phyloP scores from a whole-genome alignment of 2,329 filamentous ascomycete genomes.

The Ceratocystiopsis sp. region DNA sequence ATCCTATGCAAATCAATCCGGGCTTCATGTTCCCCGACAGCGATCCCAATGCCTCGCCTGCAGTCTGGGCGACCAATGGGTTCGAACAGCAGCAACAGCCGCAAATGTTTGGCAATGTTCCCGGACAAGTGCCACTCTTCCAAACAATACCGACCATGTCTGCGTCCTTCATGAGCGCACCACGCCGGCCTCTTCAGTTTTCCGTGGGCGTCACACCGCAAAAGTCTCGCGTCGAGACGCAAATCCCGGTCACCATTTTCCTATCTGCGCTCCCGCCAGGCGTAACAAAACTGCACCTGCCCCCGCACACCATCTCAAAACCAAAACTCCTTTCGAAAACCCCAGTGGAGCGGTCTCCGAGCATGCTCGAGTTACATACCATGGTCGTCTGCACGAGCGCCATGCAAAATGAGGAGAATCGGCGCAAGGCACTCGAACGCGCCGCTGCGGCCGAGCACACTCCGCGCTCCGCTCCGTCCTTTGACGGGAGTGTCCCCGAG shows the following conservation, averaged over 20 bases:
- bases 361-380: conserved; percentile 64
- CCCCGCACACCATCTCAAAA: conserved; percentile 83
- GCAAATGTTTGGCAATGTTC: background rate
- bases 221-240: conserved; percentile 91
- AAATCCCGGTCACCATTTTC: conserved; percentile 76
- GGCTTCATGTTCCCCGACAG: conserved; percentile 7
- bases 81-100: conserved; percentile 1
- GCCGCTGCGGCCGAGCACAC: conserved; percentile 28
- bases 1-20: conserved; percentile 2
- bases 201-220: conserved; percentile 44
- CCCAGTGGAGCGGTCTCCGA: conserved; percentile 43
- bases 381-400: conserved; percentile 84
- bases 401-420: conserved; percentile 55
- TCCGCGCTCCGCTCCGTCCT: conserved; percentile 14
- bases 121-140: conserved; percentile 4
- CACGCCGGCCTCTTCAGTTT: conserved; percentile 6
- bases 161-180: background rate
- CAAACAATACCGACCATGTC: too few species aligned
- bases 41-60: conserved; percentile 6
- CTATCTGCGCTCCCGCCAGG: conserved; percentile 59
- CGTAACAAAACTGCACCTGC: conserved; percentile 68
- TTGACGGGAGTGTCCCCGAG: conserved; percentile 39
- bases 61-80: conserved; percentile 4
- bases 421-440: conserved; percentile 48
- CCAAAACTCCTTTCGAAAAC: conserved; percentile 75